These are phyloP conservation scores for Ilex aquifolium DNA, from an alignment of 257 asterid genomes.

Conservation along the genomic window DNA sequence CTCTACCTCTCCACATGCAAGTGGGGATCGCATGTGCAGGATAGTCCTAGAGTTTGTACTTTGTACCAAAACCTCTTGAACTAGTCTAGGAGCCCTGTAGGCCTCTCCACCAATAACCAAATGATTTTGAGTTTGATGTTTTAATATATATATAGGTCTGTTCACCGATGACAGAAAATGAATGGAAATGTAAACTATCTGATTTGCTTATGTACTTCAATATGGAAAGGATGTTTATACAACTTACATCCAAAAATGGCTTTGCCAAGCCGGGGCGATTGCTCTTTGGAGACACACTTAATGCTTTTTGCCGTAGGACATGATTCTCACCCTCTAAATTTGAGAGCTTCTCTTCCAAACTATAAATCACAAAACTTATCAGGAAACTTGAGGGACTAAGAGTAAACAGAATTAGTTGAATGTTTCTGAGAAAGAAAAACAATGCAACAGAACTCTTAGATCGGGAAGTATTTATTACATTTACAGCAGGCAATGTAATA, in stretches of 20 bases:
- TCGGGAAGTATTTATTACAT: no score
- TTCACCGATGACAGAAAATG: background rate
- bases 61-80: no score
- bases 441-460: no score
- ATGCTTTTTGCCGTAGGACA: slow-evolving; percentile 73
- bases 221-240: slow-evolving; percentile 7
- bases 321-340: slow-evolving; percentile 71
- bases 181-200: background rate
- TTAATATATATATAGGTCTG: background rate
- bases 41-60: no score
- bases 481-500: no score
- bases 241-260: slow-evolving; percentile 77
- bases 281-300: slow-evolving; percentile 67
- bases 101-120: no score
- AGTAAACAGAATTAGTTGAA: background rate
- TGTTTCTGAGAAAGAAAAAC: background rate
- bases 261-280: slow-evolving; percentile 53
- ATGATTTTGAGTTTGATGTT: no score
- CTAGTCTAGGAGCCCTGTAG: no score
- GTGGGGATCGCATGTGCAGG: no score
- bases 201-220: background rate
- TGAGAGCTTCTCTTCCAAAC: slow-evolving; percentile 81
- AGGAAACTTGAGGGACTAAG: slow-evolving; percentile 17
- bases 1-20: no score
- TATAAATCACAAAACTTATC: slow-evolving; percentile 15